Percentiles rank a stretch among this genome's conserved stretches.
phyloP scores from a whole-genome alignment of 2,329 filamentous ascomycete species.

The Penicillium vulpinum region DNA sequence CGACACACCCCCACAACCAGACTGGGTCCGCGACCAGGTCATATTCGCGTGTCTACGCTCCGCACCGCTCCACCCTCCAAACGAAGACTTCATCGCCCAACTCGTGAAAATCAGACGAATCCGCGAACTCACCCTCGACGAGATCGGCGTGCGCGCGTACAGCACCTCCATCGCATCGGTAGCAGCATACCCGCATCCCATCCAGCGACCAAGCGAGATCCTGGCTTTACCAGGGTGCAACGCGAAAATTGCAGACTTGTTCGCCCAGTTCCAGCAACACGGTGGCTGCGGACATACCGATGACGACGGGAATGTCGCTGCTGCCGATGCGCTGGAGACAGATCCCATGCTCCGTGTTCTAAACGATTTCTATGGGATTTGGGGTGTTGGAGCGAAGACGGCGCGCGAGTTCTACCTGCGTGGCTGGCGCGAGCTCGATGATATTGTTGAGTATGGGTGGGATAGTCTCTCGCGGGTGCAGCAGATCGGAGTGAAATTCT shows the following conservation, averaged over 20 bases:
- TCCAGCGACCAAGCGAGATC: constrained; percentile 50
- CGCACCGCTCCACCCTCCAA: constrained; percentile 69
- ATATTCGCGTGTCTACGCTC: constrained; percentile 79
- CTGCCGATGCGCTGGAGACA: constrained; percentile 62
- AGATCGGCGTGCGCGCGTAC: constrained; percentile 81
- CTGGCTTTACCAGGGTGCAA: constrained; percentile 73
- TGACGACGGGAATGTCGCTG: constrained; percentile 58
- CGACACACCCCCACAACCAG: constrained; percentile 64
- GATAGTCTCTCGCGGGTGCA: constrained; percentile 71
- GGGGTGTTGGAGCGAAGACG: constrained; percentile 84
- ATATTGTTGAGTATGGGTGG: constrained; percentile 84
- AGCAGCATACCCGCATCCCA: constrained; percentile 71
- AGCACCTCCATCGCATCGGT: constrained; percentile 81
- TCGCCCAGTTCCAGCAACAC: constrained; percentile 67
- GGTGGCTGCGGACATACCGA: constrained; percentile 28
- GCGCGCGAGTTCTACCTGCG: constrained; percentile 74
- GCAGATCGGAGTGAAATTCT: constrained; percentile 92
- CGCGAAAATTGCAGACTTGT: constrained; percentile 74
- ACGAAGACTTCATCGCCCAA: constrained; percentile 70
- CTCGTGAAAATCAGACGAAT: constrained; percentile 73
- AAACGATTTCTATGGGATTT: constrained; percentile 76
- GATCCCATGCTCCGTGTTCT: constrained; percentile 67
- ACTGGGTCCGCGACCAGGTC: constrained; percentile 64
- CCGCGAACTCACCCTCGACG: constrained; percentile 70
- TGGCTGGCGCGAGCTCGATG: constrained; percentile 80